These are phyloP conservation scores for Colletotrichum sp. DNA, from an alignment of 2,329 filamentous ascomycete species.

Conservation along the genomic window DNA sequence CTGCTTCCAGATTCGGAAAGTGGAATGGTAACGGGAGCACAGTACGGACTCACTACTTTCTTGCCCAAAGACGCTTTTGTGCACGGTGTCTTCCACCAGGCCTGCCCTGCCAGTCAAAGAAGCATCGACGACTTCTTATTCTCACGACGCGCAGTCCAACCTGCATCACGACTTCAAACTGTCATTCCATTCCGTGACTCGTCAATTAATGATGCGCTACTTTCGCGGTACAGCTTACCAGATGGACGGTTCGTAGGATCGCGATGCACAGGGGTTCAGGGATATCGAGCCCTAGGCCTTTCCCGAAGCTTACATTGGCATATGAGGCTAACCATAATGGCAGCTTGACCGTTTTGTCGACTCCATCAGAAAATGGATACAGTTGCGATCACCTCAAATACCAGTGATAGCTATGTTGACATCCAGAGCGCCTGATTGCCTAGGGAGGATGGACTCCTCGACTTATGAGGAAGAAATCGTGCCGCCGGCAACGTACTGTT, in stretches of 20 bases:
- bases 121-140: background rate
- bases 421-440: background rate
- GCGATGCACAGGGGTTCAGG: background rate
- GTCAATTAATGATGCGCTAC: background rate
- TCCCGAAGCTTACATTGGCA: background rate
- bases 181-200: background rate
- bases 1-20: background rate
- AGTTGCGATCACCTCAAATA: background rate
- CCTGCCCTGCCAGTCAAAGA: background rate
- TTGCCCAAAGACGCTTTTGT: background rate
- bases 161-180: background rate
- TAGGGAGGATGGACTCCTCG: background rate
- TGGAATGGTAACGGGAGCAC: background rate
- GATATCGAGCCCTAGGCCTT: background rate
- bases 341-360: background rate
- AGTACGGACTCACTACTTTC: background rate
- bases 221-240: background rate
- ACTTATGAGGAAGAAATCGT: background rate
- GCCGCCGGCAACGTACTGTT: background rate
- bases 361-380: background rate
- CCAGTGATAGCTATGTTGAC: background rate
- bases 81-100: background rate
- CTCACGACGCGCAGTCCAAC: background rate
- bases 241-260: background rate
- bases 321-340: background rate